Conservation (phyloP, 257 asterid species). For the Linderniella brevidens region DNA sequence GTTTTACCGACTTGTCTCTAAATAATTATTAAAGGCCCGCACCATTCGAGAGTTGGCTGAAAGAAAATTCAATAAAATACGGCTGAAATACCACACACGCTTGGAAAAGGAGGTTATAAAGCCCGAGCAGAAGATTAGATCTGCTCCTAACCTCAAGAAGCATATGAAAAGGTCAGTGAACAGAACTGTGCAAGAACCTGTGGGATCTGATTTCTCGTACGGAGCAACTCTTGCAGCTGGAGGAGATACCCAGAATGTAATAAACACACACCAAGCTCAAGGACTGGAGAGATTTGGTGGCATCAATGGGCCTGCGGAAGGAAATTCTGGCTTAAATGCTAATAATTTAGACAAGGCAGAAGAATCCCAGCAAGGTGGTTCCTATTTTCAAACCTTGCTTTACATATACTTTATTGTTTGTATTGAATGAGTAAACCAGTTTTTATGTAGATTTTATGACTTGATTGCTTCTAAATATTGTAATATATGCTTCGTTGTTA, state of each 20-base stretch:
- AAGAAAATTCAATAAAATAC: slow-evolving; percentile 53
- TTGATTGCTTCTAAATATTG: too few species aligned
- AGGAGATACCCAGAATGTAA: slow-evolving; percentile 33
- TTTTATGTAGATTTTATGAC: too few species aligned
- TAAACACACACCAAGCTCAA: slow-evolving; percentile 26
- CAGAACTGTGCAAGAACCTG: slow-evolving; percentile 47
- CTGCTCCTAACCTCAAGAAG: slow-evolving; percentile 36
- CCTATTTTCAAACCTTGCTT: slow-evolving; percentile 2
- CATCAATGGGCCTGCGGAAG: slow-evolving; percentile 43
- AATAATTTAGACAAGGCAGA: slow-evolving; percentile 57
- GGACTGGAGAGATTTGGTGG: slow-evolving; percentile 36
- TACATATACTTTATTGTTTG: too few species aligned
- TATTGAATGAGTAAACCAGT: too few species aligned
- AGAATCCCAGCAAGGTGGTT: slow-evolving; percentile 53
- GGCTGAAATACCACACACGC: slow-evolving; percentile 18
- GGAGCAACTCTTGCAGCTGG: slow-evolving; percentile 65
- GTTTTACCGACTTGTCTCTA: slow-evolving; percentile 5
- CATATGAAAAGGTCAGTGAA: slow-evolving; percentile 33
- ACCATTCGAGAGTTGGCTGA: slow-evolving; percentile 78
- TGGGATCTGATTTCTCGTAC: slow-evolving; percentile 81
- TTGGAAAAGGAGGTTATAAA: slow-evolving; percentile 41
- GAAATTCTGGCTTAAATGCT: slow-evolving; percentile 32
- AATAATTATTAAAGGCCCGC: slow-evolving; percentile 54
- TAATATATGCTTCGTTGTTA: too few species aligned
- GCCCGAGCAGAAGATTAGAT: slow-evolving; percentile 40